Base-by-base conservation (phyloP, 1,284 basidiomycete genomes). In the Inonotus obliquus region DNA sequence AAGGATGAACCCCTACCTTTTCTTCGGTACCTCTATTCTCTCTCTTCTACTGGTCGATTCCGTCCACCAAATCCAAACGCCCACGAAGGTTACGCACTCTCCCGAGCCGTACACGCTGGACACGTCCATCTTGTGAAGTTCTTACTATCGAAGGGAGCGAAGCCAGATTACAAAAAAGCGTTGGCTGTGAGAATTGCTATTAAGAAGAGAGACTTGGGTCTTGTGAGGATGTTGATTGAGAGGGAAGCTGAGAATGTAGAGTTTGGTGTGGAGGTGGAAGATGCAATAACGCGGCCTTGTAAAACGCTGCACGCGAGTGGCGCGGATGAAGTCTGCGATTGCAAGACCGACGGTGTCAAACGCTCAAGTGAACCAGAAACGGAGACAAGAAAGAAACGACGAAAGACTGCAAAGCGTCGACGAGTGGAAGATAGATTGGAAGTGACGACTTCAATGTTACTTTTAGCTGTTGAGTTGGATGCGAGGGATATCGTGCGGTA, bases 161-260 rank as follows among this genome's bases (percentile, higher is more conserved):
- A 85, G 2, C 92, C 93, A 0, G 69, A 70, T 11, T 74, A 74
- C 65, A 88, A 87, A 67, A 70, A 80, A 10, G 79, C 77, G 23
- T 73, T 94, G 29, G 79, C 91, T 0, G 78, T 95, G n/a, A 74
- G 79, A 45, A 81, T 92, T 4, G 94, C 94, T 2, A 89, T 95
- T 56, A 79, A 81, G 57, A 80, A 82, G 65, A 83, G 82, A 65
- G 84, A 93, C 66, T 73, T 94, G 11, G 65, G 68, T 0, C 76
- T 94, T 58, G 85, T 96, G 35, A 85, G 81, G 69, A 72, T 89
- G 72, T 79, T 96, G 21, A 78, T 96, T 55, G 92, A 96, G 70
- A 77, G 81, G 54, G 73, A 69, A 32, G 51, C 51, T 17, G 51
- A 52, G 27, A 75, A 74, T 4, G 63, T 32, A 9, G 32, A 64